phyloP scores from a whole-genome alignment of 257 asterid species.

The Nicotiana benthamiana region DNA sequence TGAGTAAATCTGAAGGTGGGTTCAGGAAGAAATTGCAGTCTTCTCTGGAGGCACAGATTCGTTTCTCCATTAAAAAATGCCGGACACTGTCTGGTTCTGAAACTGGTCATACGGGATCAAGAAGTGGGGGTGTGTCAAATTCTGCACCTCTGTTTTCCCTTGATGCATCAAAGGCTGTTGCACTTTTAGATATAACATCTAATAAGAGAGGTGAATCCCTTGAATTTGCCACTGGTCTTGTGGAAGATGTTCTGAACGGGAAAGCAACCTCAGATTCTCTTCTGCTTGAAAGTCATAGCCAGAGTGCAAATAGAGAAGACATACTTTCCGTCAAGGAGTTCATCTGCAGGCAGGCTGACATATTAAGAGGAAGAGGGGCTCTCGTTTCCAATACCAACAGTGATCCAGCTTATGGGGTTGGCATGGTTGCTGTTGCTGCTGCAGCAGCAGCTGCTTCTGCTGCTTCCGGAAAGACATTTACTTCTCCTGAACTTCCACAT shows the following conservation, averaged over 20 bases:
- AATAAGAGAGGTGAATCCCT: conserved; percentile 73
- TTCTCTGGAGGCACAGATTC: conserved; percentile 91
- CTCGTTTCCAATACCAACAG: conserved; percentile 39
- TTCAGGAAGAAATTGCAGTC: conserved; percentile 75
- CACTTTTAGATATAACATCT: conserved; percentile 56
- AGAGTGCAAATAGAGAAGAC: conserved; percentile 57
- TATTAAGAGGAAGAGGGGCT: conserved; percentile 75
- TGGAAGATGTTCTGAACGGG: conserved; percentile 69
- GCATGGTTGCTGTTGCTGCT: conserved; percentile 93
- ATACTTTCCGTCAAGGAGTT: conserved; percentile 73
- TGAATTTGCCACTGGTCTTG: conserved; percentile 67
- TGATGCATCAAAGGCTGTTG: conserved; percentile 79
- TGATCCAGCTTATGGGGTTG: conserved; percentile 60
- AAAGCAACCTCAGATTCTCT: conserved; percentile 88
- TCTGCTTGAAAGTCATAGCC: conserved; percentile 67
- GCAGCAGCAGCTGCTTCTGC: conserved; percentile 92
- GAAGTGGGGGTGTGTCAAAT: conserved; percentile 42
- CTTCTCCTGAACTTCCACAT: conserved; percentile 73
- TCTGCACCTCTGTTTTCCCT: conserved; percentile 70
- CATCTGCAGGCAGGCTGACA: conserved; percentile 65
- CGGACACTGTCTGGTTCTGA: conserved; percentile 78
- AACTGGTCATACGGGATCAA: conserved; percentile 47
- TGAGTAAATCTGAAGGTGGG: conserved; percentile 63
- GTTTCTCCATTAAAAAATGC: conserved; percentile 84
- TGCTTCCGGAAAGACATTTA: conserved; percentile 46